Evolutionary conservation across 176 grass and related monocot genomes (phyloP).

Genomic region (Triticum urartu): DNA sequence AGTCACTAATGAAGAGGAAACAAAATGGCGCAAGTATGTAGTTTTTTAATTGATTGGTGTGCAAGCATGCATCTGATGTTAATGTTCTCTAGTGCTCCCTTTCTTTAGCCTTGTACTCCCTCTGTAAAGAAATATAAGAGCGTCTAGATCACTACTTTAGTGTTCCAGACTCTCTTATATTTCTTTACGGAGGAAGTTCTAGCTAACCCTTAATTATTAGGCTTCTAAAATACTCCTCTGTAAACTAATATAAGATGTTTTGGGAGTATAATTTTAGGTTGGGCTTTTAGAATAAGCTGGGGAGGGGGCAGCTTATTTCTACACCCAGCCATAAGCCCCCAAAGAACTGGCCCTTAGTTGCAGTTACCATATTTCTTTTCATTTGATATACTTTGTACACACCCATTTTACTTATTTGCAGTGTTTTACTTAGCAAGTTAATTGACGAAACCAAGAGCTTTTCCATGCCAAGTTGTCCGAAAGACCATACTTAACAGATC

Average conservation of each 20-base stretch:
- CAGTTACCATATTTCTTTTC: background rate
- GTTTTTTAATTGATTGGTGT: conserved; percentile 9
- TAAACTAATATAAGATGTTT: too few relatives aligned
- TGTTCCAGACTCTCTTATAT: too few relatives aligned
- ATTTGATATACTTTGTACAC: background rate
- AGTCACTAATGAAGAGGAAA: conserved; percentile 58
- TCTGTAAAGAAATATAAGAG: too few relatives aligned
- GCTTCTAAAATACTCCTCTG: too few relatives aligned
- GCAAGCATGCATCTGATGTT: background rate
- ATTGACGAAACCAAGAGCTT: background rate
- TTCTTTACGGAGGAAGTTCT: too few relatives aligned
- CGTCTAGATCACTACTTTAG: too few relatives aligned
- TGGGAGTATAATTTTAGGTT: too few relatives aligned
- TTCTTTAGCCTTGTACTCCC: background rate
- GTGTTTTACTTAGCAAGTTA: background rate
- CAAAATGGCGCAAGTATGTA: conserved; percentile 80
- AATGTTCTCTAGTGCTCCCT: background rate
- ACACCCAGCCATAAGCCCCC: too few relatives aligned
- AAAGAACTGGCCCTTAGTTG: background rate
- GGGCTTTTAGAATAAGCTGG: too few relatives aligned
- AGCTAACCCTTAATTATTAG: too few relatives aligned
- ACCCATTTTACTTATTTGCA: background rate
- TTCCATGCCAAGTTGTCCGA: background rate
- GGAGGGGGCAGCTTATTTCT: too few relatives aligned
- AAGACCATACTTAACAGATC: background rate